Evolutionary conservation across 78 protist genomes (phyloP).

Genomic region (Isochrysis galbana): DNA sequence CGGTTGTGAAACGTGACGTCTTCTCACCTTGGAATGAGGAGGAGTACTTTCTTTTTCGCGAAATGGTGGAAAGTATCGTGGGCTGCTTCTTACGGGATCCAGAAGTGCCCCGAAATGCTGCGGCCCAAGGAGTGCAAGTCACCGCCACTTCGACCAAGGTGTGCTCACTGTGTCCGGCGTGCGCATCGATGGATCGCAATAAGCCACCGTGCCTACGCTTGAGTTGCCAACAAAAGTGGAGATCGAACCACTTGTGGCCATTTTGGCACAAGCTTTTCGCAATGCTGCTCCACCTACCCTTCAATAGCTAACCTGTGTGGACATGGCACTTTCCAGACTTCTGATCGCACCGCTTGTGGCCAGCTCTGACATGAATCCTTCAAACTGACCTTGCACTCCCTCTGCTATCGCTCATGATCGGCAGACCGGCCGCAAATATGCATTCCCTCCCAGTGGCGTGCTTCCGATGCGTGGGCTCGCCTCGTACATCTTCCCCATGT

Average conservation of each 20-base stretch:
- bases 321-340: not conserved
- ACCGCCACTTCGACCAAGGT: not conserved
- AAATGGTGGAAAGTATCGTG: not conserved
- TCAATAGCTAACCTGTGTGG: no score
- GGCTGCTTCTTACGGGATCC: not conserved
- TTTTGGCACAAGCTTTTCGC: no score
- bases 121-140: not conserved
- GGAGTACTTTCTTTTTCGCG: conserved; percentile 44
- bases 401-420: not conserved
- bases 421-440: not conserved
- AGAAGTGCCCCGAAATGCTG: not conserved
- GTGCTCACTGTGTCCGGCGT: no score
- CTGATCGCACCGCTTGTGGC: not conserved
- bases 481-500: conserved; percentile 19
- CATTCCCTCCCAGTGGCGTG: conserved; percentile 48
- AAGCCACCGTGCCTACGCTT: no score
- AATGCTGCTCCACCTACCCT: no score
- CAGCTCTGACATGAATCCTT: not conserved
- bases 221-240: no score
- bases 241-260: not conserved
- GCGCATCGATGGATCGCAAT: no score
- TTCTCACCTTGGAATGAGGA: not conserved
- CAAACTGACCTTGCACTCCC: not conserved
- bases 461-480: conserved; percentile 44
- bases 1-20: not conserved